Conservation (phyloP, 768 basidiomycete species). For the Tricholoma matsutake region DNA sequence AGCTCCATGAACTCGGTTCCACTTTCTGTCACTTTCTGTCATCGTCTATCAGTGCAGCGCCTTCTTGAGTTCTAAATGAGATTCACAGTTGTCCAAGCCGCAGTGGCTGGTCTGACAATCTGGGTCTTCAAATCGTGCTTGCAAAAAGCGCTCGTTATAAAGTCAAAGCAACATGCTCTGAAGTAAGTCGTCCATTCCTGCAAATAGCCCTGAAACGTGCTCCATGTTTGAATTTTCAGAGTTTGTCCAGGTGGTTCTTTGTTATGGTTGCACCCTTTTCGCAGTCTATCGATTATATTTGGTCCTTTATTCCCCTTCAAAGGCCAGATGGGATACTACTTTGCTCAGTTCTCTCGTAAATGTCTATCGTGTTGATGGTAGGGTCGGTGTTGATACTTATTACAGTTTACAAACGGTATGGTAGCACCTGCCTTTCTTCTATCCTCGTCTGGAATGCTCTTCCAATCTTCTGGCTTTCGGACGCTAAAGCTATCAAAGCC, state of each 20-base stretch:
- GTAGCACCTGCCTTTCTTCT: conserved; percentile 38
- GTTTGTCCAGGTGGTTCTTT: conserved; percentile 17
- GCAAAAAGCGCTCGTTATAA: not conserved
- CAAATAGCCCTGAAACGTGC: too few relatives aligned
- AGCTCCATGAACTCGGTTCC: too few relatives aligned
- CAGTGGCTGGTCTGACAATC: not conserved
- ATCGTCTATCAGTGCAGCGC: not conserved
- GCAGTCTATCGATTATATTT: conserved; percentile 19
- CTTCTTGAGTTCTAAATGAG: not conserved
- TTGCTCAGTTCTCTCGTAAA: conserved; percentile 35
- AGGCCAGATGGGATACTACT: conserved; percentile 31
- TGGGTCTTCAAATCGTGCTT: not conserved
- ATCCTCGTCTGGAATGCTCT: conserved; percentile 28
- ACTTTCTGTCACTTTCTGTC: too few relatives aligned
- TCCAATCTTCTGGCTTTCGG: conserved; percentile 40
- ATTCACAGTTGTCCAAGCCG: not conserved
- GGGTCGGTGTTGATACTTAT: not conserved
- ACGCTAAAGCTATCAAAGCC: conserved; percentile 38
- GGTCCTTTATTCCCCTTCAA: conserved; percentile 33
- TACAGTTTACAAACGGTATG: conserved; percentile 36
- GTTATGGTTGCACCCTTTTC: conserved; percentile 30
- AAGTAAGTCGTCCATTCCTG: not conserved
- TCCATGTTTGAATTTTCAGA: conserved; percentile 4
- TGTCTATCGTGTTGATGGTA: not conserved
- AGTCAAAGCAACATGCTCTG: not conserved